Base-by-base conservation (phyloP, 2,329 filamentous ascomycete genomes). In the Zymoseptoria tritici region DNA sequence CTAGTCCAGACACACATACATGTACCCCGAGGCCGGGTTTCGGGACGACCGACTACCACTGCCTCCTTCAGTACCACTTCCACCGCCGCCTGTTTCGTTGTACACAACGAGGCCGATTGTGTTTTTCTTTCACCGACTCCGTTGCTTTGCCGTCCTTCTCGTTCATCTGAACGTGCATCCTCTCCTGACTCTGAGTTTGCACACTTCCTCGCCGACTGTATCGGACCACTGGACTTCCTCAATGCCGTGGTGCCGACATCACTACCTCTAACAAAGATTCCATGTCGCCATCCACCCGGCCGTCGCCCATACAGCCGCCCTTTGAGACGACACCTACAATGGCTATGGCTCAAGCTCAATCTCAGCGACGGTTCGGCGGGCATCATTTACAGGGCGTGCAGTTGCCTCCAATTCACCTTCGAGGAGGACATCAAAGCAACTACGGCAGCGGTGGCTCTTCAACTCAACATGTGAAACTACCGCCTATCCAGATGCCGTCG, bases 291-390 rank as follows among this genome's bases (percentile, higher is more conserved):
- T 60, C 67, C 20, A 56, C 61, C 53, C 68, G 68, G 26, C 71
- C 74, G 63, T 70, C 76, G 69, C 74, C 75, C 65, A 68, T 76
- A 61, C 75, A 76, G 72, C 73, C 74, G 59, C 72, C 73, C 59
- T 72, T 70, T 63, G 65, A 68, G 55, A 68, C 67, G 64, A 68
- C 65, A 66, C 66, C 71, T 58, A 60, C 71, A 63, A 62, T 71
- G 70, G 71, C 71, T 60, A 79, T 79, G 77, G 77, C 77, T 31
- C 76, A 78, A 66, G 77, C 74, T 58, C 77, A 78, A 64, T 77
- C 36, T 46, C 36, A 46, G 36, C 36, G 36, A 46, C 13, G 6
- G 36, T 46, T 16, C 36, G 13, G 13, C 36, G 36, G 36, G 13
- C 72, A 75, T 64, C 72, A 74, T 55, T 67, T 74, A 26, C 73